These are phyloP conservation scores for Phytophthora hybrid DNA, from an alignment of 352 stramenopile genomes.

Conservation along the genomic window DNA sequence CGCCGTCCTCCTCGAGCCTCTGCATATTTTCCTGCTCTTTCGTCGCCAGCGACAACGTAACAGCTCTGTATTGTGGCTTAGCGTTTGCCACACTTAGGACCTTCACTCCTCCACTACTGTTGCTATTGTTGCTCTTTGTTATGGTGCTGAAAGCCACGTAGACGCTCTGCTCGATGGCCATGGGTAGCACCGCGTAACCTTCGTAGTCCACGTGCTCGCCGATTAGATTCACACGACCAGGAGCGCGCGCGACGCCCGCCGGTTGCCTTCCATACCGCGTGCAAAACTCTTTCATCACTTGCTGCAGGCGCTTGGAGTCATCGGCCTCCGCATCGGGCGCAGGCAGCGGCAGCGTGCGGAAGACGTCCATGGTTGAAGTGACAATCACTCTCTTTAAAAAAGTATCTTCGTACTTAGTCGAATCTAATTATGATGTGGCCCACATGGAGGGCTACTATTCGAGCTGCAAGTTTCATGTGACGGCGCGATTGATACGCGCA, in stretches of 20 bases:
- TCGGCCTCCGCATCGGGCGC: constrained; percentile 1
- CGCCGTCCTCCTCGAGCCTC: constrained; percentile 11
- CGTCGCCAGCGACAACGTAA: constrained; percentile 16
- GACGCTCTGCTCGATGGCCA: constrained; percentile 76
- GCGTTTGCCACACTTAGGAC: constrained; percentile 31
- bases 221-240: constrained; percentile 89
- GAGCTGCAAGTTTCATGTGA: constrained; percentile 13
- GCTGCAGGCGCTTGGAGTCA: background rate
- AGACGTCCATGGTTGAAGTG: constrained; percentile 41
- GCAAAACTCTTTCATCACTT: constrained; percentile 40
- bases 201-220: constrained; percentile 92
- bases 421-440: background rate
- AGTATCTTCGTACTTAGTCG: constrained; percentile 28
- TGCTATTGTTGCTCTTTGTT: background rate
- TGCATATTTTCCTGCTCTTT: constrained; percentile 14
- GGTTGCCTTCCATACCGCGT: constrained; percentile 38
- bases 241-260: constrained; percentile 56
- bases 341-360: constrained; percentile 28
- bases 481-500: constrained; percentile 32
- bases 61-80: constrained; percentile 33
- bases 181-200: constrained; percentile 85
- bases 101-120: background rate
- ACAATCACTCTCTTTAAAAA: constrained; percentile 4
- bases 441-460: constrained; percentile 22
- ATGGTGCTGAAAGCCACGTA: constrained; percentile 53